Conservation (phyloP, 2,329 filamentous ascomycete species). For the Bertia moriformis region DNA sequence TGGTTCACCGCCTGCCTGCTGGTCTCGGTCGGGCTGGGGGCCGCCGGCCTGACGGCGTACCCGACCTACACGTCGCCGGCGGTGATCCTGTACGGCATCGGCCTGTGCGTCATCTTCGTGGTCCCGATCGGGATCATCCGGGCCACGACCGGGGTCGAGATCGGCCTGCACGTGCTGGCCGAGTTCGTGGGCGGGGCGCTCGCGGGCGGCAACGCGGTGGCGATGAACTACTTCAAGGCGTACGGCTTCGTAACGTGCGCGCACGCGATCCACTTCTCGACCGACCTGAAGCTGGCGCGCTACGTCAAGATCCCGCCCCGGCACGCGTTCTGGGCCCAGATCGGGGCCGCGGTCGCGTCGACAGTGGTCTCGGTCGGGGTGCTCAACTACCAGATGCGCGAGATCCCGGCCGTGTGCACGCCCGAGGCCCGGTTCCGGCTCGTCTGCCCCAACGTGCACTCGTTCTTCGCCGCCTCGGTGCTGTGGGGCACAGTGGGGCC, state of each 20-base stretch:
- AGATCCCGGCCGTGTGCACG: slow-evolving; percentile 33
- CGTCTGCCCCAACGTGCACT: slow-evolving; percentile 35
- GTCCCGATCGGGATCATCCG: slow-evolving; percentile 35
- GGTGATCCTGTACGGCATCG: slow-evolving; percentile 34
- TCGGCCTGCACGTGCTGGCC: slow-evolving; percentile 34
- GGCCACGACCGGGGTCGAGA: slow-evolving; percentile 35
- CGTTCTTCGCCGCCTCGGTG: slow-evolving; percentile 39
- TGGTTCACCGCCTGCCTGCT: slow-evolving; percentile 31
- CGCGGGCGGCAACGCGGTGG: slow-evolving; percentile 31
- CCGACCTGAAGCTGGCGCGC: slow-evolving; percentile 30
- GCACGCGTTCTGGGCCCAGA: slow-evolving; percentile 42
- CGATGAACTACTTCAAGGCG: slow-evolving; percentile 39
- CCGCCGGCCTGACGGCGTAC: slow-evolving; percentile 30
- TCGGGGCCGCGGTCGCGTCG: slow-evolving; percentile 38
- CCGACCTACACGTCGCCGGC: slow-evolving; percentile 33
- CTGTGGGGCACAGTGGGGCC: slow-evolving; percentile 40
- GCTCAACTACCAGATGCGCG: slow-evolving; percentile 25
- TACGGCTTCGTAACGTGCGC: slow-evolving; percentile 32
- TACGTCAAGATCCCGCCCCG: slow-evolving; percentile 48
- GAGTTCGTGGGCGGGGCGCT: slow-evolving; percentile 36
- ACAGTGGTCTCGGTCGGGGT: slow-evolving; percentile 34
- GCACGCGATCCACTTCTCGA: slow-evolving; percentile 33
- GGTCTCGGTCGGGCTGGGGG: slow-evolving; percentile 26
- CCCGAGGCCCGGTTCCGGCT: slow-evolving; percentile 19
- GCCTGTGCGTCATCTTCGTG: slow-evolving; percentile 32